These are phyloP conservation scores for Yarrowia porcina DNA, from an alignment of 805 yeast genomes.

Conservation along the genomic window DNA sequence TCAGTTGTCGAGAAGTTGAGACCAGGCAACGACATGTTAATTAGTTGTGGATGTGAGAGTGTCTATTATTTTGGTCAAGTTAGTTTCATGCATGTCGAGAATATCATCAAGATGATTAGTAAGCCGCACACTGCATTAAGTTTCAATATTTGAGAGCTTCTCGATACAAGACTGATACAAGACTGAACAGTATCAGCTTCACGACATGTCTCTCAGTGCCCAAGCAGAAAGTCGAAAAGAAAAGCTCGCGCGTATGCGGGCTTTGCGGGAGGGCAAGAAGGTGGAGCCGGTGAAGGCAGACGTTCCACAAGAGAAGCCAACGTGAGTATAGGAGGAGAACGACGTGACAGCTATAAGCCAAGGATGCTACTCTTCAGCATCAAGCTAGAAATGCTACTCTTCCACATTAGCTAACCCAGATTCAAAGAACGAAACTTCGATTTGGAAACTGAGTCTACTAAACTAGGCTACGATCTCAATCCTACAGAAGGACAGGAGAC, in stretches of 20 bases:
- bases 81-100: neutral
- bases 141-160: neutral
- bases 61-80: neutral
- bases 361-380: too few relatives aligned
- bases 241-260: slow-evolving; percentile 36
- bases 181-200: neutral
- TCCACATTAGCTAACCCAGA: neutral
- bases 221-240: slow-evolving; percentile 37
- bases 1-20: slow-evolving; percentile 16
- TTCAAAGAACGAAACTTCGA: slow-evolving; percentile 35
- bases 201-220: slow-evolving; percentile 30
- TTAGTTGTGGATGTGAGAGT: neutral
- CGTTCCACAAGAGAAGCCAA: neutral
- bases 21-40: slow-evolving; percentile 29
- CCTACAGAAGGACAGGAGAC: slow-evolving; percentile 39
- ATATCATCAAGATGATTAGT: neutral
- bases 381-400: too few relatives aligned
- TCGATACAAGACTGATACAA: neutral
- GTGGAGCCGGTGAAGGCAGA: neutral
- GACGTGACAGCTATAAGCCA: too few relatives aligned
- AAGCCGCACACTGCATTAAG: neutral
- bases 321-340: slow-evolving; percentile 21
- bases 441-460: slow-evolving; percentile 33
- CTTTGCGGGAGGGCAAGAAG: slow-evolving; percentile 30
- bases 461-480: slow-evolving; percentile 34